Conservation (phyloP, 257 asterid species). For the Marsdenia floribunda region DNA sequence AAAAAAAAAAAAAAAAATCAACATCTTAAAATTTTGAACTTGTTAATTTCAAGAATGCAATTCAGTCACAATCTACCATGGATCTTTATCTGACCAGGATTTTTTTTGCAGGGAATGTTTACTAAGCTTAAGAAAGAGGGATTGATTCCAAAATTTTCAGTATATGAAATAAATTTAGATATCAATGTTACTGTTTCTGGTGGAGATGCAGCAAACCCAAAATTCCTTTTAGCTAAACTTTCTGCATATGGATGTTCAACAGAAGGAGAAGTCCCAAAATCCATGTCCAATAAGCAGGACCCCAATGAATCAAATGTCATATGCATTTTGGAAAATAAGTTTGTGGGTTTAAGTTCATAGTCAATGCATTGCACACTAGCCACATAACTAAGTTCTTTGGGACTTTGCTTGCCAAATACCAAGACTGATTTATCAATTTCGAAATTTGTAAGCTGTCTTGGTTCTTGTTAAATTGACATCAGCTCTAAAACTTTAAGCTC, state of each 20-base stretch:
- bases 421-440: background rate
- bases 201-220: background rate
- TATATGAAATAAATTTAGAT: background rate
- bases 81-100: background rate
- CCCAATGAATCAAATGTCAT: background rate
- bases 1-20: too few relatives aligned
- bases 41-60: slow-evolving; percentile 1
- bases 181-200: background rate
- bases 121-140: background rate
- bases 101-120: too few relatives aligned
- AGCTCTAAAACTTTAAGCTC: too few relatives aligned
- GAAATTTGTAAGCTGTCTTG: background rate
- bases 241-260: background rate
- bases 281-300: background rate
- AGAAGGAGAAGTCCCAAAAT: slow-evolving; percentile 4
- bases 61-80: background rate
- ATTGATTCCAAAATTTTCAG: background rate
- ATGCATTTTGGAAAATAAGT: background rate
- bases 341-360: background rate
- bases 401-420: background rate
- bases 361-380: background rate
- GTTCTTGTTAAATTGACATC: too few relatives aligned
- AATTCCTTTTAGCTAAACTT: background rate
- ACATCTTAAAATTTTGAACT: background rate
- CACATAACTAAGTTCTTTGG: background rate